These are phyloP conservation scores for Periconia sp. DNA, from an alignment of 2,329 filamentous ascomycete genomes.

Conservation along the genomic window DNA sequence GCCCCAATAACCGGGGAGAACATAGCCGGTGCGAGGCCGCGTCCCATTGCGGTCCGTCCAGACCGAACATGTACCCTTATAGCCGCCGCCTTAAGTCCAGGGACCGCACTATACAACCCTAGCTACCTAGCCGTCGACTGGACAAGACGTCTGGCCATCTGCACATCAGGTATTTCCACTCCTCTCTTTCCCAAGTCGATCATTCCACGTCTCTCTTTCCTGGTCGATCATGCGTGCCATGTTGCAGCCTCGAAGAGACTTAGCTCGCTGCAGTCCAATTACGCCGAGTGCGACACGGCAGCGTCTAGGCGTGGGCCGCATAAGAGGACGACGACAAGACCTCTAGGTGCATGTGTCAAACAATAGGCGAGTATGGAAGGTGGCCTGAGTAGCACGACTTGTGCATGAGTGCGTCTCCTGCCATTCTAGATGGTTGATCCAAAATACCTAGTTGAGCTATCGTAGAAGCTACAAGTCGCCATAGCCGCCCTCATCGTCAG, in stretches of 20 bases:
- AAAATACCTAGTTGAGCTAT: not conserved
- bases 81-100: not conserved
- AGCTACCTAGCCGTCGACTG: not conserved
- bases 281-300: slow-evolving; percentile 4
- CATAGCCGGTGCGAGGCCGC: not conserved
- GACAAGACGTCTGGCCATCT: not conserved
- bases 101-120: not conserved
- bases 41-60: not conserved
- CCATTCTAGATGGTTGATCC: not conserved
- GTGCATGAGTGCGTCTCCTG: slow-evolving; percentile 4
- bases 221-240: too few relatives aligned
- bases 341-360: slow-evolving; percentile 10
- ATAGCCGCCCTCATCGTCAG: slow-evolving; percentile 27
- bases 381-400: slow-evolving; percentile 3
- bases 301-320: slow-evolving; percentile 6
- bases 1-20: not conserved
- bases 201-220: too few relatives aligned
- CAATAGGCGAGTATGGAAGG: not conserved
- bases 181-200: too few relatives aligned
- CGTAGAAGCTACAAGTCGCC: slow-evolving; percentile 19
- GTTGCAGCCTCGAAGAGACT: not conserved
- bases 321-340: not conserved
- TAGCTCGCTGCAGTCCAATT: slow-evolving; percentile 4
- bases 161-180: too few relatives aligned
- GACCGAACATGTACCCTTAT: not conserved